Evolutionary conservation across 305 asterid species (phyloP).

Genomic region (Andrographis paniculata): DNA sequence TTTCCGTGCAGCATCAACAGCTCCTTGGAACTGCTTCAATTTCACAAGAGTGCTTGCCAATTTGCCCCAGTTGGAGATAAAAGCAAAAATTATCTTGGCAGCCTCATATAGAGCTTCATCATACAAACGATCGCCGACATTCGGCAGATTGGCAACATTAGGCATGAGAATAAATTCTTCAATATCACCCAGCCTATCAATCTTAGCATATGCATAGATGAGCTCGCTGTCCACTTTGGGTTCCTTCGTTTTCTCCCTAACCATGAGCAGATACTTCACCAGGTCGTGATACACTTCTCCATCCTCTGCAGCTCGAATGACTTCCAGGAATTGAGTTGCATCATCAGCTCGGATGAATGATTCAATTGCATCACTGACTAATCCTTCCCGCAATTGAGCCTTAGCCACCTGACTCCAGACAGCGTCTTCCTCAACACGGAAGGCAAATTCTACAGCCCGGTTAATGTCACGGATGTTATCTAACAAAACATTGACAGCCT

Average conservation of each 20-base stretch:
- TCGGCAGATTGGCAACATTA: constrained; percentile 97
- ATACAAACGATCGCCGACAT: constrained; percentile 95
- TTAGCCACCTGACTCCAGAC: constrained; percentile 99
- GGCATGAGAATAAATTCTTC: constrained; percentile 98
- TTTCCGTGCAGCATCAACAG: constrained; percentile 99
- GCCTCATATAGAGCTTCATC: constrained; percentile 97
- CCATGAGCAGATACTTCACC: constrained; percentile 96
- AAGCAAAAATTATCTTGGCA: constrained; percentile 89
- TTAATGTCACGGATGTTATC: constrained; percentile 84
- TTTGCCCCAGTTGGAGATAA: constrained; percentile 96
- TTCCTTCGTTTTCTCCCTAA: constrained; percentile 90
- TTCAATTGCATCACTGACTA: constrained; percentile 96
- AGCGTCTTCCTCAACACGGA: constrained; percentile 97
- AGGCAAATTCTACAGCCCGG: constrained; percentile 98
- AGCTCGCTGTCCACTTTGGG: constrained; percentile 99
- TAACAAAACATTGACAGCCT: constrained; percentile 89
- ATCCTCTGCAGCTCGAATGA: constrained; percentile 82
- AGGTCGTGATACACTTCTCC: constrained; percentile 84
- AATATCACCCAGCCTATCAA: constrained; percentile 84
- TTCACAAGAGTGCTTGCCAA: constrained; percentile 88
- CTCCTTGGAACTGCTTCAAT: constrained; percentile 93
- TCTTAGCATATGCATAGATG: constrained; percentile 96
- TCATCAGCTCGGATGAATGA: constrained; percentile 98
- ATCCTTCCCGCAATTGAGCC: constrained; percentile 97
- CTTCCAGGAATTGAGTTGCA: constrained; percentile 84